Percentiles rank a stretch among this genome's conserved stretches.
These are phyloP conservation scores for Incumbomyces lentus DNA, from an alignment of 2,329 filamentous ascomycete genomes.

Conservation along the genomic window DNA sequence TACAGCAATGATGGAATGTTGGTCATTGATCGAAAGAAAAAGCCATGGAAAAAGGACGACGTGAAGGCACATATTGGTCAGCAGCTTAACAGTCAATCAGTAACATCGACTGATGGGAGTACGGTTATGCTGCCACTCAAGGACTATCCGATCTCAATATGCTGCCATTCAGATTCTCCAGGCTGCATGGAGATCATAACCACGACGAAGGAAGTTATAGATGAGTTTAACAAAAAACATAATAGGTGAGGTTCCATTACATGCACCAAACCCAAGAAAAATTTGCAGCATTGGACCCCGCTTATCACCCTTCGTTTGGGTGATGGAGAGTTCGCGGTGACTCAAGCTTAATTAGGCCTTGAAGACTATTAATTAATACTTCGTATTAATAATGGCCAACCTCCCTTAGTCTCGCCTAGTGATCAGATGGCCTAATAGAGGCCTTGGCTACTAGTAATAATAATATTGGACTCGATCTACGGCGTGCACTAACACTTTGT, in stretches of 20 bases:
- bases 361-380: too few species aligned
- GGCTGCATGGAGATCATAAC: conserved; percentile 36
- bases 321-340: too few species aligned
- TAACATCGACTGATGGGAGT: conserved; percentile 33
- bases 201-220: conserved; percentile 30
- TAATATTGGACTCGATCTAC: too few species aligned
- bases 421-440: too few species aligned
- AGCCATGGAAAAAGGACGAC: conserved; percentile 34
- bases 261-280: too few species aligned
- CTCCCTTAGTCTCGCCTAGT: too few species aligned
- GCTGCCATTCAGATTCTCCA: conserved; percentile 40
- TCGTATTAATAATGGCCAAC: too few species aligned
- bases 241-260: conserved; percentile 9
- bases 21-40: conserved; percentile 50
- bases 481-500: too few species aligned
- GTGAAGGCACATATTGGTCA: conserved; percentile 33
- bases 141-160: conserved; percentile 34
- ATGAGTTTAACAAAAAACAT: conserved; percentile 33
- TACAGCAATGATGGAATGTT: conserved; percentile 42
- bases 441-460: too few species aligned
- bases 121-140: conserved; percentile 31
- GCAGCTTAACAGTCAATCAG: conserved; percentile 32
- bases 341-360: too few species aligned
- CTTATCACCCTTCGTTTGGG: too few species aligned
- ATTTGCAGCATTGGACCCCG: too few species aligned